Base-by-base conservation (phyloP, 2,329 filamentous ascomycete genomes). In the Xylariaceae sp. region DNA sequence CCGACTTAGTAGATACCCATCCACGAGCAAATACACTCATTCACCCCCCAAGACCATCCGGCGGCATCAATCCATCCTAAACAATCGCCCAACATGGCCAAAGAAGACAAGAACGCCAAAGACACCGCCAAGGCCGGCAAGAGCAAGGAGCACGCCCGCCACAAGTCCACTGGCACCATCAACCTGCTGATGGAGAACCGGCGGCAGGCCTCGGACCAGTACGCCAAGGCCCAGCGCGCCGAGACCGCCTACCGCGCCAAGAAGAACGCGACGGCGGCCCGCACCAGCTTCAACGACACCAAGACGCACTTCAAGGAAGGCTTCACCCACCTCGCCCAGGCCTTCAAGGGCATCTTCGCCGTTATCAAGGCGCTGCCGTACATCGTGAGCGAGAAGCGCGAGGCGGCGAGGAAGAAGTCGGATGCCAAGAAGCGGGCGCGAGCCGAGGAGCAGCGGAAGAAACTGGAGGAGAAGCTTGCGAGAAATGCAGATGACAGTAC, bases 221-320 rank as follows among this genome's bases (percentile, higher is more conserved):
- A 64, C 43, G 51, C 60, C 33, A 59, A 63, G 36, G 68, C 69
- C 3, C 58, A 63, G 43, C 57, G 61, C 16, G 65, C 67, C 37
- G 68, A 72, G 57, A 59, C 57, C 29, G 53, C 61, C 32, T 72
- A 71, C 60, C 59, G 57, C 30, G 57, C 65, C 26, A 61, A 57
- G 43, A 71, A 71, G 61, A 64, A 67, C 9, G 60, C 66, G 9
- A 54, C 64, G 15, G 52, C 57, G 9, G 67, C 67, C 19, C 65
- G 67, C 9, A 51, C 57, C 28, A 59, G 65, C 52, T 61, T 59
- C 43, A 47, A 53, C 37, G 63, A 69, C 33, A 65, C 68, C 22
- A 64, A 60, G 51, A 52, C 49, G 12, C 68, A 73, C 51, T 67
- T 68, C 44, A 41, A 50, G 22, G 56, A 68, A 48, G 59, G 61